Base-by-base conservation (phyloP, 768 basidiomycete species). In the Agrocybe pediades region DNA sequence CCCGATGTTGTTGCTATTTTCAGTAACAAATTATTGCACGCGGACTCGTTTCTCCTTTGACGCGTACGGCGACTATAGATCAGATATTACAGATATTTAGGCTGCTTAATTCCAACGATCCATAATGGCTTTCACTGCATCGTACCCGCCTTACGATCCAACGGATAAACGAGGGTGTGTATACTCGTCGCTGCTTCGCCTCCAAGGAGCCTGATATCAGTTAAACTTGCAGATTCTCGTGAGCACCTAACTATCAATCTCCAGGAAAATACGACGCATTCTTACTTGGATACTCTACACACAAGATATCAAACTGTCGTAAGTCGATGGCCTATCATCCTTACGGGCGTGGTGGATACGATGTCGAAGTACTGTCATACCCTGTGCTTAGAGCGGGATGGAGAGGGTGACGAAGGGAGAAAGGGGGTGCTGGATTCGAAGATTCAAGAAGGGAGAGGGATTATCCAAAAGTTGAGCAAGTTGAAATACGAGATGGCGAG, bases 401-500 rank as follows among this genome's bases (percentile, higher is more conserved):
- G 65, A 11, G 53, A 61, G 27, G 60, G 27, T 30, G 48, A 61
- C 19, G 57, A 62, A 39, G 55, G 54, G 20, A 56, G 53, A 39
- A 62, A 63, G 58, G 64, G 66, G 17, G 48, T 55, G 2, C 48
- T 75, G 11, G 67, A 76, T 13, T 71, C 64, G 54, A 80, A 77
- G 68, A 71, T 93, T 36, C 68, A 69, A n/a, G 92, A 97, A 66
- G 93, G 91, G 1, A 90, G 87, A 63, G 73, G 61, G 13, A 84
- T 97, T 55, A 93, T 98, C 49, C 78, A 82, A 53, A 77, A 81
- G 63, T 74, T 90, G 45, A 84, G 86, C 62, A 81, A 82, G 65
- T 71, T 98, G 55, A 98, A 96, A 72, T 91, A 94, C 70, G 84
- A 88, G 63, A 95, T 97, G 90, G 86, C 83, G 0, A 77, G 89